These are phyloP conservation scores for Neurospora sp. DNA, from an alignment of 2,329 filamentous ascomycete genomes.

Conservation along the genomic window DNA sequence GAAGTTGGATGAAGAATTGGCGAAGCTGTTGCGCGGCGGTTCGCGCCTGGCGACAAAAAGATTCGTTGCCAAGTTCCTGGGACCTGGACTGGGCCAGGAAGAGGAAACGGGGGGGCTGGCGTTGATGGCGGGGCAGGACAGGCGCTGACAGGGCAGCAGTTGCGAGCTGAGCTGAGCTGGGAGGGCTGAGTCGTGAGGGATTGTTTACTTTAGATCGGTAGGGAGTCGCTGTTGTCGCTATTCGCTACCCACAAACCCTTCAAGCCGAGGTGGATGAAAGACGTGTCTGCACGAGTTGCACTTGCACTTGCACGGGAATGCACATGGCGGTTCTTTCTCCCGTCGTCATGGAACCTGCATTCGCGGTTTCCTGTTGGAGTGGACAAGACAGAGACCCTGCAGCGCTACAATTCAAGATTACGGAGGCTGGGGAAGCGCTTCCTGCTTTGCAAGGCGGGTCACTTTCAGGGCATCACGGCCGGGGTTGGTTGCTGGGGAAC, in stretches of 20 bases:
- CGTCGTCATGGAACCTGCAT: background rate
- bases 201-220: background rate
- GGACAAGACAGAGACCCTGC: background rate
- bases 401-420: background rate
- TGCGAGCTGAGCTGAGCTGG: background rate
- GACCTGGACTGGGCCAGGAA: background rate
- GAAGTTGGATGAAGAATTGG: background rate
- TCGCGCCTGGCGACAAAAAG: background rate
- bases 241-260: background rate
- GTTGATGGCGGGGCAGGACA: background rate
- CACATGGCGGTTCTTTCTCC: background rate
- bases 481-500: conserved; percentile 11
- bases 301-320: background rate
- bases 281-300: background rate
- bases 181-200: background rate
- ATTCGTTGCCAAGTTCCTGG: background rate
- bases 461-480: background rate
- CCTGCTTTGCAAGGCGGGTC: background rate
- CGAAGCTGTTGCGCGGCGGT: background rate
- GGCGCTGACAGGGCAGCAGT: background rate
- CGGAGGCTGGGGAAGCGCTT: background rate
- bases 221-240: background rate
- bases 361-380: background rate
- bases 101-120: background rate
- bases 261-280: background rate